Conservation (phyloP, 768 basidiomycete genomes). For the Dentipellis sp. region DNA sequence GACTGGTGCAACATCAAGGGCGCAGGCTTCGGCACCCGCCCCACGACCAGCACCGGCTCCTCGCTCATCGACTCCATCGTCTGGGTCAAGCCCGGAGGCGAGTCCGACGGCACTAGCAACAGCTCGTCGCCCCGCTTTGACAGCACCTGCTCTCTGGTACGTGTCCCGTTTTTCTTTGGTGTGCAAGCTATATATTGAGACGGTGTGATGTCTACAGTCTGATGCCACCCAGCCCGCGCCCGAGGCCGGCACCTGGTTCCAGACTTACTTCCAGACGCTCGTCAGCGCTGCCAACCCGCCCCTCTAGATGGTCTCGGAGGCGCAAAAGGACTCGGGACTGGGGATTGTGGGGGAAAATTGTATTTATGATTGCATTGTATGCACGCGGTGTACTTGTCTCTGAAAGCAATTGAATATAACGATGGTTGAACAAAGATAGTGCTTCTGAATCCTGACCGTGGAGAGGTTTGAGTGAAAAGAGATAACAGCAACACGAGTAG, state of each 20-base stretch:
- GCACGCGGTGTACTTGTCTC: too few species aligned
- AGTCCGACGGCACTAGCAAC: conserved; percentile 55
- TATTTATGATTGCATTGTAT: background rate
- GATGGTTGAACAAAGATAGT: too few species aligned
- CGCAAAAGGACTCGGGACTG: conserved; percentile 3
- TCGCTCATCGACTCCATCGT: conserved; percentile 50
- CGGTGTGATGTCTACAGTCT: conserved; percentile 19
- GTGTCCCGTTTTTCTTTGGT: conserved; percentile 15
- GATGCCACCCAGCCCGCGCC: conserved; percentile 49
- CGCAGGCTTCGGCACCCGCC: conserved; percentile 53
- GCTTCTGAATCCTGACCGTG: too few species aligned
- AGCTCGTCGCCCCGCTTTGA: conserved; percentile 45
- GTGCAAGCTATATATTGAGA: background rate
- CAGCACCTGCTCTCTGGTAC: conserved; percentile 36
- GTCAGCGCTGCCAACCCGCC: conserved; percentile 45
- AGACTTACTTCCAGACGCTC: conserved; percentile 52
- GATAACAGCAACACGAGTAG: too few species aligned
- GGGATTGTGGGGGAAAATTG: background rate
- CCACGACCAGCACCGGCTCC: conserved; percentile 46
- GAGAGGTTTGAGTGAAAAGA: too few species aligned
- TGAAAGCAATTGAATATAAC: too few species aligned
- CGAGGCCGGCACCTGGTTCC: conserved; percentile 62
- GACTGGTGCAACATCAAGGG: conserved; percentile 60
- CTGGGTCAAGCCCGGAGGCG: conserved; percentile 64
- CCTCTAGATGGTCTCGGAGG: conserved; percentile 24